Conservation (phyloP, 2,329 filamentous ascomycete species). For the Pestalotiopsis sp. region DNA sequence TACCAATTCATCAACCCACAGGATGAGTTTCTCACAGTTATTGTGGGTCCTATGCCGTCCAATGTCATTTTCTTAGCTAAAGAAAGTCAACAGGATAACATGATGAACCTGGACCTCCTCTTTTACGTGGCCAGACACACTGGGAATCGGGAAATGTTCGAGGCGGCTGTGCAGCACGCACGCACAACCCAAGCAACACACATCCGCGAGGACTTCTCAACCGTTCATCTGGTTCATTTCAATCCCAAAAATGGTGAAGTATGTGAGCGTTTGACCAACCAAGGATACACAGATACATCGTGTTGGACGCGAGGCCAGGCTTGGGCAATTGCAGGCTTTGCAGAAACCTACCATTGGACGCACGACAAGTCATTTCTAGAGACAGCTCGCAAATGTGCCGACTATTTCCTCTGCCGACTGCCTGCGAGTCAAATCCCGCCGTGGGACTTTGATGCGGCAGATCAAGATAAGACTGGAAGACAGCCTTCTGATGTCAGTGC, state of each 20-base stretch:
- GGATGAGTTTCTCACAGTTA: conserved; percentile 42
- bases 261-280: conserved; percentile 47
- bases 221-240: conserved; percentile 49
- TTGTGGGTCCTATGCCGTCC: conserved; percentile 30
- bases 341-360: conserved; percentile 49
- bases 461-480: conserved; percentile 4
- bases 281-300: conserved; percentile 44
- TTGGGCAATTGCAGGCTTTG: conserved; percentile 51
- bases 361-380: conserved; percentile 41
- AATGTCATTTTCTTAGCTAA: background rate
- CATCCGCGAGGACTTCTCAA: conserved; percentile 39
- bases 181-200: conserved; percentile 40
- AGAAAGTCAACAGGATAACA: conserved; percentile 33
- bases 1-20: conserved; percentile 38
- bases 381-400: conserved; percentile 43
- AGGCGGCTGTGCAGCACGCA: conserved; percentile 42
- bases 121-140: conserved; percentile 41
- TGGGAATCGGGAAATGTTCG: conserved; percentile 30
- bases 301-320: conserved; percentile 52
- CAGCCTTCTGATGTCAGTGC: conserved; percentile 40
- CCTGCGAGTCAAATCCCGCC: conserved; percentile 42
- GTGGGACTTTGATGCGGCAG: conserved; percentile 50
- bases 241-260: conserved; percentile 40
- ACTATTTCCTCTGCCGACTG: conserved; percentile 46
- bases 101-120: conserved; percentile 45